Base-by-base conservation (phyloP, 495 filamentous ascomycete genomes). In the Lasiosphaeria miniovina region DNA sequence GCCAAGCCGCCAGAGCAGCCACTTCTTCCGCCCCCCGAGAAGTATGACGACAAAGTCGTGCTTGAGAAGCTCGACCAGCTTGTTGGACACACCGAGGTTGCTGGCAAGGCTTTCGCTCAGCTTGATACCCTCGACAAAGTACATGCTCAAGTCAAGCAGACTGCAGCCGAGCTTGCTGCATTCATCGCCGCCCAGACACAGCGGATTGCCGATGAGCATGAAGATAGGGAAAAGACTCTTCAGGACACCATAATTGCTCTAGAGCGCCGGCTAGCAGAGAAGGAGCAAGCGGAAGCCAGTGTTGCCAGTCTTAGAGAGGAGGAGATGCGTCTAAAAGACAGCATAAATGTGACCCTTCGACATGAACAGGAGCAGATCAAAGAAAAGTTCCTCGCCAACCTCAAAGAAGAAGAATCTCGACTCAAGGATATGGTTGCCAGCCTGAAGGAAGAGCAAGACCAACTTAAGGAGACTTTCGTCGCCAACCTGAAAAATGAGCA, bases 61-160 rank as follows among this genome's bases (percentile, higher is more conserved):
- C 88, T 91, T 38, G 83, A 86, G 55, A 97, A 96, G 74, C 81
- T 98, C n/a, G 87, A 98, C 71, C 85, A 82, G 62, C 79, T 98
- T 7, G 77, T 96, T 33, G 83, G 84, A 24, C 86, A 90, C 61
- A 84, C 87, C 55, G 70, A 81, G 1, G 71, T 67, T 49, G 78
- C 84, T 14, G 77, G 77, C 58, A 82, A 84, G 62, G 76, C 82
- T 3, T 80, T 84, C 58, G 72, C 80, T 4, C 85, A 88, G 52
- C 75, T 89, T 4, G 87, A 88, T 60, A 88, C 90, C 52, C 82
- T 99, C 8, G 90, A 96, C 64, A 83, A 91, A 67, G 93, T 98
- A 62, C 91, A 96, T 68, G 81, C 88, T 65, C 88, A 96, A 61
- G 91, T 99, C 48, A 86, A 89, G 69, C 78, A 85, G 49, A 96